Base-by-base conservation (phyloP, 768 basidiomycete species). In the Rhizopogon vulgaris region DNA sequence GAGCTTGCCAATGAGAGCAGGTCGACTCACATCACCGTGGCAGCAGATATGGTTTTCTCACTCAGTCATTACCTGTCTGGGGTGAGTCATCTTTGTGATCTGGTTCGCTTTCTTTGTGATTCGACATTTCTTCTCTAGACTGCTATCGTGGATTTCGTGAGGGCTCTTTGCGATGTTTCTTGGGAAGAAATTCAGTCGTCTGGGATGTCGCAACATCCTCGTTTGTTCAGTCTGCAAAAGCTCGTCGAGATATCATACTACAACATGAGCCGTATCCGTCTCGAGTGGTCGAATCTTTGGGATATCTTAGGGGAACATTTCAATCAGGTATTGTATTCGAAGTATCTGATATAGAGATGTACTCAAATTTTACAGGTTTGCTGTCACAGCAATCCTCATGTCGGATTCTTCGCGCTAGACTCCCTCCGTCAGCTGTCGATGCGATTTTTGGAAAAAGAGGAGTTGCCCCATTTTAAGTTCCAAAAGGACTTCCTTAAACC, bases 131-230 rank as follows among this genome's bases (percentile, higher is more conserved):
- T 14, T 24, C 11, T 45, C 3, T 60, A 97, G 94, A 88, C 84
- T 25, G 96, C 96, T 9, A 99, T 99, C 57, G 91, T 97, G 36
- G 91, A 98, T 67, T 99, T 99, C 58, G 96, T 98, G 3, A 88
- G 86, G 68, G 94, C 96, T 2, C 75, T 99, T 4, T 91, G 92
- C 64, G 92, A 95, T 60, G 90, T 99, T 36, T 99, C 96, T 37
- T 97, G 95, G 95, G 93, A 98, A 67, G 96, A 99, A 70, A 99
- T 99, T 36, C 93, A 96, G 67, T 94, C 94, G 1, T 98, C 96
- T 0, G 94, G 94, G 15, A 71, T 93, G 27, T 95, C 95, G 3
- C 87, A 94, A 55, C 88, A 93, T 65, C 95, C 96, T 1, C 84
- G 96, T 24, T 74, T 97, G 52, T 99, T 98, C 78, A 95, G 94